These are phyloP conservation scores for Prunus mume DNA, from an alignment of 306 rosid genomes.

Conservation along the genomic window DNA sequence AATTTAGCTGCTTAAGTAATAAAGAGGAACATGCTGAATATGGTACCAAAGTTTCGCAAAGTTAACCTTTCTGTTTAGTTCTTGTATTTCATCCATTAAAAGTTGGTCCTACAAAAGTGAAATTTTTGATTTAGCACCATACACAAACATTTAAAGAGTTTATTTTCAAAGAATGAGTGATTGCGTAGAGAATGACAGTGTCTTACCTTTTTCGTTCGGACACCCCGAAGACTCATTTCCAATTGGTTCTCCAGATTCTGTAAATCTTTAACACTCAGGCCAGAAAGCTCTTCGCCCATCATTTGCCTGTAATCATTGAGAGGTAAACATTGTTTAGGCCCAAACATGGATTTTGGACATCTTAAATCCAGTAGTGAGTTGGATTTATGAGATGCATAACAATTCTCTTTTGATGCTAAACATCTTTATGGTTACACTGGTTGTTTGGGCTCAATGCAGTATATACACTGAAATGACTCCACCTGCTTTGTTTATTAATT, in stretches of 20 bases:
- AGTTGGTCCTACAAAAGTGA: slow-evolving; percentile 61
- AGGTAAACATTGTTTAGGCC: slow-evolving; percentile 10
- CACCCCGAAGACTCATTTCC: slow-evolving; percentile 75
- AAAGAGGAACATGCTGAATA: neutral
- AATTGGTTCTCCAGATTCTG: slow-evolving; percentile 70
- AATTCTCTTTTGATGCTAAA: neutral
- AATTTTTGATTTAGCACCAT: neutral
- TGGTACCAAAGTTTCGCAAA: slow-evolving; percentile 24
- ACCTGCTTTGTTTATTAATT: neutral
- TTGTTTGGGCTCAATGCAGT: neutral
- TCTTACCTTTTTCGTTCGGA: slow-evolving; percentile 72
- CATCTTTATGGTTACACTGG: neutral
- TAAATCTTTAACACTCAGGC: slow-evolving; percentile 62
- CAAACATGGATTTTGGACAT: slow-evolving; percentile 22
- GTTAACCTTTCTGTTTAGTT: slow-evolving; percentile 78
- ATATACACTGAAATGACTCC: neutral
- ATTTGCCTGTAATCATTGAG: slow-evolving; percentile 55
- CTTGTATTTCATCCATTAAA: slow-evolving; percentile 75
- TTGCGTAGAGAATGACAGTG: slow-evolving; percentile 1
- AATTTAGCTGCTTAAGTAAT: slow-evolving; percentile 17
- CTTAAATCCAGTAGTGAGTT: slow-evolving; percentile 1
- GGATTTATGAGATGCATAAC: slow-evolving; percentile 8
- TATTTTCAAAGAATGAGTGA: slow-evolving; percentile 7
- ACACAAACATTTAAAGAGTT: neutral
- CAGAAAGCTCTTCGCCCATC: slow-evolving; percentile 90